Base-by-base conservation (phyloP, 257 asterid species). In the Lavandula angustifolia region DNA sequence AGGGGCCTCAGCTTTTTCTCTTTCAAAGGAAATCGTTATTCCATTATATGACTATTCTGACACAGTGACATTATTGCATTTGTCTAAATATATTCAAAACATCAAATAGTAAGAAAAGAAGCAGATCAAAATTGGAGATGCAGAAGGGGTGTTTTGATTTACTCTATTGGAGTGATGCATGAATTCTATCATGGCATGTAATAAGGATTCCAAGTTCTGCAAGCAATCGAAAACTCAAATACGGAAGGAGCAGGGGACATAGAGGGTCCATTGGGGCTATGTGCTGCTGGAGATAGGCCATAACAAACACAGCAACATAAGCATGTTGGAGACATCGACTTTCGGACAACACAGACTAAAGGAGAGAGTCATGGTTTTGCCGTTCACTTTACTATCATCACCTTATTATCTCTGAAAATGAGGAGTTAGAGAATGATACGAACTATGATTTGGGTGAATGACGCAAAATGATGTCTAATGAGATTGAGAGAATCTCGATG, bases 1-100 rank as follows among this genome's bases (percentile, higher is more conserved):
- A 68, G 73, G 77, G 81, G 71, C 75, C 70, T 77, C 81, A 68
- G 71, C 63, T 54, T 72, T 81, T 78, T 78, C 72, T 72, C 69
- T 60, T 66, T 40, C 72, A 60, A 48, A 72, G 75, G 64, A 34
- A 33, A 68, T 69, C 57, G 40, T 61, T 68, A 53, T 77, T 75
- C 77, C 50, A 38, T 68, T 72, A 65, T 76, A 73, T 75, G 75
- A 65, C 37, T 33, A 62, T 62, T 60, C 6, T 47, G 35, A 43
- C 55, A 54, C 9, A 40, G 34, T 65, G 7, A 38, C 49, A 58
- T 58, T 41, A 16, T 9, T 40, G 1, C 44, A 40, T 1, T 6
- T 6, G 44, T 40, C n/a, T 3, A 4, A 44, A 44, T 7, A 0
- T 44, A 43, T 43, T 5, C 3, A 0, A 6, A 18, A 60, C 6